Evolutionary conservation across 768 basidiomycete species (phyloP).

Genomic region (Termitomyces sp.): DNA sequence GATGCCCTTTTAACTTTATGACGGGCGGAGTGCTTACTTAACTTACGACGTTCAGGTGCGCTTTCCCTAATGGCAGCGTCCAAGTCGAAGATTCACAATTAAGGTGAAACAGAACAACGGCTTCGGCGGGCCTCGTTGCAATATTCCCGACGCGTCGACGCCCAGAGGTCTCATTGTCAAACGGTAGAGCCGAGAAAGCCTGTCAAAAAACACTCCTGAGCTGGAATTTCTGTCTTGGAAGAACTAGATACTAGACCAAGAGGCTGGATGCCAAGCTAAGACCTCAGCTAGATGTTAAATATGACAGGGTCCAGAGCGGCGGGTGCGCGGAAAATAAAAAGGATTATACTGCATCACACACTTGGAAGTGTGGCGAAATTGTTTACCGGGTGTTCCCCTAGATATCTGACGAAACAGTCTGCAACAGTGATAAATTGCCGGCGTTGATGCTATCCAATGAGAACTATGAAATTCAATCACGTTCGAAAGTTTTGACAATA

Average conservation of each 20-base stretch:
- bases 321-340: background rate
- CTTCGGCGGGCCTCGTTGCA: background rate
- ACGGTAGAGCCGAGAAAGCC: background rate
- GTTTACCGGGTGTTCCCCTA: background rate
- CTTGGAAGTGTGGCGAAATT: background rate
- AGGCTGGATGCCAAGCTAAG: background rate
- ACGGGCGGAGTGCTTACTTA: background rate
- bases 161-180: background rate
- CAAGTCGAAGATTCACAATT: background rate
- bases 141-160: background rate
- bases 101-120: background rate
- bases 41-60: background rate
- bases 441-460: background rate
- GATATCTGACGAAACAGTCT: background rate
- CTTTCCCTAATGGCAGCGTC: background rate
- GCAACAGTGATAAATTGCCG: background rate
- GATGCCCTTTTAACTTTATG: background rate
- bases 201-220: too few relatives aligned
- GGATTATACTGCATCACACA: background rate
- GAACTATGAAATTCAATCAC: background rate
- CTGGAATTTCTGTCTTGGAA: background rate
- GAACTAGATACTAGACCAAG: background rate
- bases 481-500: too few relatives aligned
- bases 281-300: background rate
- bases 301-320: background rate